These are phyloP conservation scores for Cyclocybe cylindracea DNA, from an alignment of 768 basidiomycete genomes.

Conservation along the genomic window DNA sequence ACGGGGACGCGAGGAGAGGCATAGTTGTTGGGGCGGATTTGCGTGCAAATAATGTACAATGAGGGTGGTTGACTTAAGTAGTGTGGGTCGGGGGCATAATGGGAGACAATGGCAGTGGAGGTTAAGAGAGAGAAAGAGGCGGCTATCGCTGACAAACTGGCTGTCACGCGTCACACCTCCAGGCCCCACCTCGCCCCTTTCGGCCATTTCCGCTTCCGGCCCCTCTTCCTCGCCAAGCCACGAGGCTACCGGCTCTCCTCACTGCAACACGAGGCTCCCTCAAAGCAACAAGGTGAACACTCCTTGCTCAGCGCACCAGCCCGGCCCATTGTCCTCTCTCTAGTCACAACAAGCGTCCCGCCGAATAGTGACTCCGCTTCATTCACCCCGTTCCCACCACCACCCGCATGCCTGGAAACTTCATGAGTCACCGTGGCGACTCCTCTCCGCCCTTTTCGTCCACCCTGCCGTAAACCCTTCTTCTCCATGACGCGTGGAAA, in stretches of 20 bases:
- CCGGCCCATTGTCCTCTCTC: neutral
- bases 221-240: neutral
- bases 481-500: slow-evolving; percentile 8
- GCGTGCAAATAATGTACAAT: slow-evolving; percentile 3
- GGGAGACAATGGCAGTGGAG: slow-evolving; percentile 46
- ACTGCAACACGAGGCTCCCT: neutral
- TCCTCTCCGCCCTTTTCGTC: neutral
- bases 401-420: slow-evolving; percentile 10
- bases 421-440: slow-evolving; percentile 16
- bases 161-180: slow-evolving; percentile 1
- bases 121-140: slow-evolving; percentile 10
- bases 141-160: slow-evolving; percentile 6
- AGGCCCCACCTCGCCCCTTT: slow-evolving; percentile 5
- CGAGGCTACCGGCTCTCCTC: neutral
- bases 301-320: neutral
- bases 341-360: neutral
- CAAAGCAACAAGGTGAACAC: neutral
- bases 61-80: slow-evolving; percentile 14
- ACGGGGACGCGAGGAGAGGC: slow-evolving; percentile 12
- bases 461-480: neutral
- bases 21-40: slow-evolving; percentile 15
- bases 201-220: slow-evolving; percentile 1
- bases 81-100: slow-evolving; percentile 20
- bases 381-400: neutral
- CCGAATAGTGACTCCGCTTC: neutral